These are phyloP conservation scores for Lasiodiplodia theobromae DNA, from an alignment of 2,329 filamentous ascomycete species.

Conservation along the genomic window DNA sequence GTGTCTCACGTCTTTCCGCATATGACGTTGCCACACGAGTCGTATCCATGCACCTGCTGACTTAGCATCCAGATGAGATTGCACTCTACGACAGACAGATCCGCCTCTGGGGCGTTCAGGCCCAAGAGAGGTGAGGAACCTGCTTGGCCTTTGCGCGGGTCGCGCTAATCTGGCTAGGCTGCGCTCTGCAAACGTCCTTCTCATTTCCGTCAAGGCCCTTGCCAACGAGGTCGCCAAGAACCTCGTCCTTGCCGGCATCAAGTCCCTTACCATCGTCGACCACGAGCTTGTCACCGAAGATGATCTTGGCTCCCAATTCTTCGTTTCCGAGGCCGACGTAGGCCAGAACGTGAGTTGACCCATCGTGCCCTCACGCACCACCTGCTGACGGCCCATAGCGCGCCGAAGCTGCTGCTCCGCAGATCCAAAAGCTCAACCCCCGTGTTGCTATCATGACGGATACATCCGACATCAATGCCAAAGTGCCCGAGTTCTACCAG, in stretches of 20 bases:
- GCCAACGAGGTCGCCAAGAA: conserved; percentile 98
- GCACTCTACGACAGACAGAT: conserved; percentile 98
- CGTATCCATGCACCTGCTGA: not conserved
- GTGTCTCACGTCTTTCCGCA: not conserved
- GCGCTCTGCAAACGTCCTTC: conserved; percentile 84
- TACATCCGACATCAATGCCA: conserved; percentile 69
- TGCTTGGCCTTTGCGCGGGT: not conserved
- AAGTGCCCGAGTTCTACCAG: conserved; percentile 76
- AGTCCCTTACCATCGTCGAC: conserved; percentile 88
- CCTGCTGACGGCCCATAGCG: conserved; percentile 53
- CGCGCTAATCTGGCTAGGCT: conserved; percentile 62
- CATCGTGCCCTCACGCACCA: conserved; percentile 39
- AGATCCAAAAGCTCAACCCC: conserved; percentile 86
- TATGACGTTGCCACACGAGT: conserved; percentile 6
- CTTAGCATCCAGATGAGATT: conserved; percentile 76
- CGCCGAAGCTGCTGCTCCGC: conserved; percentile 78
- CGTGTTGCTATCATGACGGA: conserved; percentile 80
- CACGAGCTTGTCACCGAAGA: conserved; percentile 75
- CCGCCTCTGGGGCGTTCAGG: conserved; percentile 93
- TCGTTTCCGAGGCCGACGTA: conserved; percentile 74
- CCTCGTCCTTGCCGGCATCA: conserved; percentile 90
- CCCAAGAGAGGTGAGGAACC: conserved; percentile 73
- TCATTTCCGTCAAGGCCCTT: conserved; percentile 86
- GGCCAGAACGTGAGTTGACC: conserved; percentile 69
- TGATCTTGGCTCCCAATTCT: conserved; percentile 75